Evolutionary conservation across 768 basidiomycete genomes (phyloP).

Genomic region (Rhodotorula diobovata): DNA sequence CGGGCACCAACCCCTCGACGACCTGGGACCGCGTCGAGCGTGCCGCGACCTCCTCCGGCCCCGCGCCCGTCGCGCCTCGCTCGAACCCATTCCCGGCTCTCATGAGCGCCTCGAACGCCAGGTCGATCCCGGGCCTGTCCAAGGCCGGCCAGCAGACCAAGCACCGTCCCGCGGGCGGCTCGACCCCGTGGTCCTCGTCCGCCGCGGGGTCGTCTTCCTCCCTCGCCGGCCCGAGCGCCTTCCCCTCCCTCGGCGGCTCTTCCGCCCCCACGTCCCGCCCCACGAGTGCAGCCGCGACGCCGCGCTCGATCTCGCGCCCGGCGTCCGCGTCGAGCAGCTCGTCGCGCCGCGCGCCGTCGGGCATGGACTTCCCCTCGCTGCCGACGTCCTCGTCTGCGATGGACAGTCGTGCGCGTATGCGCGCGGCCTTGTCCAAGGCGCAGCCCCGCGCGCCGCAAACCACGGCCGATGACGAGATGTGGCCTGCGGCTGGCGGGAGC

Average conservation of each 20-base stretch:
- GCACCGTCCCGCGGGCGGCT: not conserved
- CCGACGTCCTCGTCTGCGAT: not conserved
- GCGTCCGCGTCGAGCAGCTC: not conserved
- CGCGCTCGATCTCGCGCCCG: constrained; percentile 11
- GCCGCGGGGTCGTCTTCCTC: not conserved
- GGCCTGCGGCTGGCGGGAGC: not conserved
- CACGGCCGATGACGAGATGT: constrained; percentile 5
- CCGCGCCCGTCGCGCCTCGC: constrained; percentile 19
- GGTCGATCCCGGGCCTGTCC: constrained; percentile 14
- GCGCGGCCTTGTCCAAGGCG: constrained; percentile 16
- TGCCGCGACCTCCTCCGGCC: constrained; percentile 20
- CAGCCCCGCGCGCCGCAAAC: constrained; percentile 11
- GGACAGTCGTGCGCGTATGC: constrained; percentile 22
- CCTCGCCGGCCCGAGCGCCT: not conserved
- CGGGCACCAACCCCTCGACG: constrained; percentile 1
- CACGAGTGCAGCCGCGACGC: not conserved
- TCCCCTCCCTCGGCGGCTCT: constrained; percentile 11
- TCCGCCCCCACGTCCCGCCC: not conserved
- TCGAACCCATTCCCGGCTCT: constrained; percentile 32
- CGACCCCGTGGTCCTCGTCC: constrained; percentile 23
- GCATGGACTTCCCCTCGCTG: constrained; percentile 31
- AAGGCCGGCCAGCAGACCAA: constrained; percentile 17
- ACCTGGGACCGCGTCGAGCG: constrained; percentile 36
- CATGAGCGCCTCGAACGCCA: constrained; percentile 27
- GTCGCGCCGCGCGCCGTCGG: constrained; percentile 8